Evolutionary conservation across 1,139 yeast species (phyloP).

Genomic region (Kodamaea derodonti): DNA sequence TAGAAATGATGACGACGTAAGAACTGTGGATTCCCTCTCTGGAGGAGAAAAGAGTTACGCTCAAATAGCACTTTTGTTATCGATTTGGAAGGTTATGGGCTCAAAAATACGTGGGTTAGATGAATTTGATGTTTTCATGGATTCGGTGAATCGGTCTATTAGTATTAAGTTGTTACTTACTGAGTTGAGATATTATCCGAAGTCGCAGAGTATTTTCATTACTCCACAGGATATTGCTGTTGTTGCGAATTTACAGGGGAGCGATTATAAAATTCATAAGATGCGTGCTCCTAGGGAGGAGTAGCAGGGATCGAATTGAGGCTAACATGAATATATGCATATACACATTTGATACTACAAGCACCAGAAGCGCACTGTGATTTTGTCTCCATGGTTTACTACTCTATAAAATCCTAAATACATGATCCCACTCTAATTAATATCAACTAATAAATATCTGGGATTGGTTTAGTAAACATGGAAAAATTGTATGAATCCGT

Average conservation of each 20-base stretch:
- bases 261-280: slow-evolving; percentile 66
- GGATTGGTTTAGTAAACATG: too few relatives aligned
- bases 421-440: too few relatives aligned
- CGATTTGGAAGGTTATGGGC: slow-evolving; percentile 93
- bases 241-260: slow-evolving; percentile 60
- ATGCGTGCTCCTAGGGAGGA: slow-evolving; percentile 54
- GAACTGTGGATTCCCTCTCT: slow-evolving; percentile 80
- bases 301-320: not conserved
- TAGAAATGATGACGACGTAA: slow-evolving; percentile 50
- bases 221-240: slow-evolving; percentile 92
- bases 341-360: not conserved
- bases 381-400: too few relatives aligned
- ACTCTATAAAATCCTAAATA: too few relatives aligned
- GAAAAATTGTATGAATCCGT: too few relatives aligned
- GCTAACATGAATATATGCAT: not conserved
- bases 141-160: slow-evolving; percentile 79
- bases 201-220: slow-evolving; percentile 84
- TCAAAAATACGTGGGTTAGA: slow-evolving; percentile 86
- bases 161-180: slow-evolving; percentile 73
- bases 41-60: slow-evolving; percentile 98
- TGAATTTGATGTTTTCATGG: slow-evolving; percentile 98
- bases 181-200: slow-evolving; percentile 55
- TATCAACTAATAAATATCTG: too few relatives aligned
- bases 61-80: slow-evolving; percentile 79
- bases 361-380: not conserved